These are phyloP conservation scores for Mortierella sp. DNA, from an alignment of 371 early-diverging fungal genomes.

Conservation along the genomic window DNA sequence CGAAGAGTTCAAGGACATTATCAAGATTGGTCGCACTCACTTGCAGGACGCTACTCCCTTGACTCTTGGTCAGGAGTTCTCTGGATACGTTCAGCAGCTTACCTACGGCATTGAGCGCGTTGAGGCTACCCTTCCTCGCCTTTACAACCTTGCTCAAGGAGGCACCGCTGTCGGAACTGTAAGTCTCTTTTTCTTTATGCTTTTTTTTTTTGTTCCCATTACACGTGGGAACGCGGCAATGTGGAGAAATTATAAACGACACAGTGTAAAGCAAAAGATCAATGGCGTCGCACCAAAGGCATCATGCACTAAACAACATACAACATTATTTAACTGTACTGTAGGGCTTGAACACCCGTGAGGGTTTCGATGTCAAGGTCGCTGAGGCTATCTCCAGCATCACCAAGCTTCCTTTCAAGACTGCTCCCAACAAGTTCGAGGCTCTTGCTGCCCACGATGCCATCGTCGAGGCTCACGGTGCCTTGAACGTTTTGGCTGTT, in stretches of 20 bases:
- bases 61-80: slow-evolving; percentile 97
- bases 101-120: slow-evolving; percentile 88
- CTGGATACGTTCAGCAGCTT: slow-evolving; percentile 93
- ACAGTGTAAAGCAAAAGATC: not conserved
- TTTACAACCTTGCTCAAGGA: slow-evolving; percentile 93
- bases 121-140: slow-evolving; percentile 79
- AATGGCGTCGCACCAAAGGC: not conserved
- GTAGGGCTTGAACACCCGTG: slow-evolving; percentile 89
- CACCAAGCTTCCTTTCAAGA: slow-evolving; percentile 87
- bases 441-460: slow-evolving; percentile 97
- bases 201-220: slow-evolving; percentile 2
- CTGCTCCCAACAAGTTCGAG: slow-evolving; percentile 98
- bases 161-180: slow-evolving; percentile 98
- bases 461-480: slow-evolving; percentile 94
- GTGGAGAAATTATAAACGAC: slow-evolving; percentile 10
- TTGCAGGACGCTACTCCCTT: slow-evolving; percentile 96
- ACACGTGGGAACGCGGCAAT: slow-evolving; percentile 13
- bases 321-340: not conserved
- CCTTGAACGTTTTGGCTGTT: slow-evolving; percentile 91
- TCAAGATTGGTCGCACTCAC: slow-evolving; percentile 98
- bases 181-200: slow-evolving; percentile 20
- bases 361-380: slow-evolving; percentile 89
- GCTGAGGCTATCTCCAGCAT: slow-evolving; percentile 83
- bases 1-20: slow-evolving; percentile 84
- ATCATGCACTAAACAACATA: not conserved